Evolutionary conservation across 352 stramenopile genomes (phyloP), one percentile per base, ranked within the genome.

Genomic region (Thalassiosira mediterranea): DNA sequence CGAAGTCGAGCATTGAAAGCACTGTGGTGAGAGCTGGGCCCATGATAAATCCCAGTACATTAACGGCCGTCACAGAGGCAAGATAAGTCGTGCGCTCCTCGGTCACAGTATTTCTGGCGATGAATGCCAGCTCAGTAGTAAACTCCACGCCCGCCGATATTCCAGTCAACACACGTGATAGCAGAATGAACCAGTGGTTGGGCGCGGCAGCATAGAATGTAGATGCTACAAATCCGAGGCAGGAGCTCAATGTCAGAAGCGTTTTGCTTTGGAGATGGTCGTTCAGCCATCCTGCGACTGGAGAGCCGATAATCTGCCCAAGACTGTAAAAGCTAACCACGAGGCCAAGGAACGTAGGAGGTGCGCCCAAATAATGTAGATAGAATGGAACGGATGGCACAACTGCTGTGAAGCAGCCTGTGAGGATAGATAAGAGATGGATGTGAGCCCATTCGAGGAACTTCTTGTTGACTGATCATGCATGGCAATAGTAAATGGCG

Each of bases 1-100:
- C 19, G 34, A 72, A 54, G 26, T 72, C 28, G 10, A 72, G 38
- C n/a, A 54, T 64, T 4, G 48, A 51, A 4, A 72, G 48, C 19
- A 64, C 11, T 19, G 37, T 64, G 7, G 29, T 28, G 3, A 72
- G 37, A 31, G 48, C 62, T n/a, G 62, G 62, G 3, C 62, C 62
- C 25, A 72, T 42, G 4, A 72, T 63, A n/a, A 72, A 72, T 1
- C 62, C 62, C n/a, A 72, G 8, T 0, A 72, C 51, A 52, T 72
- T 72, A 1, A 49, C n/a, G 3, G 62, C 62, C 13, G 62, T 72
- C 5, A 72, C 62, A 5, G 62, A 64, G 15, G 62, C 51, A 26
- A 72, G 51, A 40, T 54, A 72, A 34, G 29, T 31, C 8, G 62
- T 72, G 3, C 62, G 62, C 53, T 72, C 48, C 40, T 64, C 38